Evolutionary conservation across 148 eudicot species (phyloP).

Genomic region (Drosera capensis): DNA sequence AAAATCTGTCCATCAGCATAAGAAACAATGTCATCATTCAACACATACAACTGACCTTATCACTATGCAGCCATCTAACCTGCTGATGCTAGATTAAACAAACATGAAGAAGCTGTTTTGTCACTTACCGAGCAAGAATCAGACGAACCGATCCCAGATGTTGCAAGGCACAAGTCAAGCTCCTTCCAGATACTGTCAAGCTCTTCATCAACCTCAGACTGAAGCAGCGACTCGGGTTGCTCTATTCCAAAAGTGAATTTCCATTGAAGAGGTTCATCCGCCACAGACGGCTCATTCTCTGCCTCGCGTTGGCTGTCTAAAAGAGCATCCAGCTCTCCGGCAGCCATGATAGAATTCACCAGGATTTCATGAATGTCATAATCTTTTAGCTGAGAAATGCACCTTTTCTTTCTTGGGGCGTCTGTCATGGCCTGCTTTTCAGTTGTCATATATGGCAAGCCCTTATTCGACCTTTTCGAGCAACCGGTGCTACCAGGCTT

Average conservation of each 20-base stretch:
- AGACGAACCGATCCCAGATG: conserved; percentile 20
- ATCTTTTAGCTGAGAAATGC: conserved; percentile 5
- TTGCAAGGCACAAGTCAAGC: conserved; percentile 17
- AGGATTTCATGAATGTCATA: conserved; percentile 14
- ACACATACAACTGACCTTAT: too few species aligned
- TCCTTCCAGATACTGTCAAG: conserved; percentile 25
- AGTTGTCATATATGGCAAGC: too few species aligned
- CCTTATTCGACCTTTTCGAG: neutral
- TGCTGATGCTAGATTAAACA: neutral
- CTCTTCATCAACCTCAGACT: conserved; percentile 21
- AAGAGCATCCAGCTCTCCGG: conserved; percentile 5
- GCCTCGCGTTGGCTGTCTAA: neutral
- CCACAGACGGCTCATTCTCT: conserved; percentile 1
- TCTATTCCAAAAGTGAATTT: conserved; percentile 26
- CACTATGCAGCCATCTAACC: too few species aligned
- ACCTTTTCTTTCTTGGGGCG: conserved; percentile 1
- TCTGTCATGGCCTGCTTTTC: conserved; percentile 1
- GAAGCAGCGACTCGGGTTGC: conserved; percentile 5
- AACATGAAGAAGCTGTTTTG: neutral
- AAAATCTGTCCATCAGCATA: too few species aligned
- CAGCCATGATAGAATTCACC: conserved; percentile 21
- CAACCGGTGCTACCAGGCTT: neutral
- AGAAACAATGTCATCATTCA: too few species aligned
- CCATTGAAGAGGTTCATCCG: conserved; percentile 2
- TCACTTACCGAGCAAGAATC: conserved; percentile 16